Conservation (phyloP, 73 alveolate genomes). For the Paraurostyla sp. region DNA sequence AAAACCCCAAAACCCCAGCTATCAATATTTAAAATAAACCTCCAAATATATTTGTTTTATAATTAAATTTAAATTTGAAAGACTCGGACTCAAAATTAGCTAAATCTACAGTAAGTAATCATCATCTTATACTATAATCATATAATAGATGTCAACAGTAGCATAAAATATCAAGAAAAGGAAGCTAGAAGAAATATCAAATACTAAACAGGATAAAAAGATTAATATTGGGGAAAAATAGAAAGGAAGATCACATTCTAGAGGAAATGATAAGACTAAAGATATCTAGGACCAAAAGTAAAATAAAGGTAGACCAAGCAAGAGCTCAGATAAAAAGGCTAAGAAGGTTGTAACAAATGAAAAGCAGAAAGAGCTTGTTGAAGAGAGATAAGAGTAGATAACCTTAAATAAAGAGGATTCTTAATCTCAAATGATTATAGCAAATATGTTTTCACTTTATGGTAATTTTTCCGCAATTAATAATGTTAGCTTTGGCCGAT, state of each 20-base stretch:
- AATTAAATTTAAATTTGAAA: too few species aligned
- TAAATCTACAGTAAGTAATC: too few species aligned
- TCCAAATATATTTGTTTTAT: too few species aligned
- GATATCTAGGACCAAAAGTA: too few species aligned
- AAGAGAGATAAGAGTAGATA: neutral
- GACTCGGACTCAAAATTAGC: too few species aligned
- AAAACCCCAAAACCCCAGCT: too few species aligned
- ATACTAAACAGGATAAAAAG: neutral
- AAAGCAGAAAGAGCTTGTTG: neutral
- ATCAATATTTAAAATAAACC: too few species aligned
- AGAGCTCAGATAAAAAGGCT: too few species aligned
- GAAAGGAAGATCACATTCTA: neutral
- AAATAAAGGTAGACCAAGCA: too few species aligned
- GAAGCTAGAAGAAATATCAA: conserved; percentile 51
- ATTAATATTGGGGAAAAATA: neutral
- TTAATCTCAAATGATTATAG: conserved; percentile 17
- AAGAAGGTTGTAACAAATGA: neutral
- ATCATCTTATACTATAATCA: too few species aligned
- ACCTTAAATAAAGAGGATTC: too few species aligned
- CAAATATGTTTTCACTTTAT: conserved; percentile 50
- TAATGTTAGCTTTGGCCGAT: conserved; percentile 28
- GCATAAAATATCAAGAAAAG: neutral
- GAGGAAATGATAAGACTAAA: neutral
- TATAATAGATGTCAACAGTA: too few species aligned
- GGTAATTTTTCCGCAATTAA: conserved; percentile 17